These are phyloP conservation scores for Acanthamoeba royreba DNA, from an alignment of 208 protist genomes.

Conservation along the genomic window DNA sequence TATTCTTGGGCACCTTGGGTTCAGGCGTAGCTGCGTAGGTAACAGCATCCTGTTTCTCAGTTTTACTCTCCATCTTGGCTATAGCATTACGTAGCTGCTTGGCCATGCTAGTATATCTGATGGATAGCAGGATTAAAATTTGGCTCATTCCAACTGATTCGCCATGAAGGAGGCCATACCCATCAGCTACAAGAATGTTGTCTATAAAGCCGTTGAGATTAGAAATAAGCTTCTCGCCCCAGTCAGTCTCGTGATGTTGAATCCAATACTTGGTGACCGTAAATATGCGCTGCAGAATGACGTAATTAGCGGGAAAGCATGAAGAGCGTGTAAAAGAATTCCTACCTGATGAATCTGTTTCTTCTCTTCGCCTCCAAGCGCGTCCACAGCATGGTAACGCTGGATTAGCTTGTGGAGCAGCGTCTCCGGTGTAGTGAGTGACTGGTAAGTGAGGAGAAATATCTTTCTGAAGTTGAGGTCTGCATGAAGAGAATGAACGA, in stretches of 20 bases:
- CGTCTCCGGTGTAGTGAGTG: conserved; percentile 67
- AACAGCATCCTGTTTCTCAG: not conserved
- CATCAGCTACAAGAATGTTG: not conserved
- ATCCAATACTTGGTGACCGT: not conserved
- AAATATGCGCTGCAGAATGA: no score
- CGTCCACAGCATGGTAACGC: conserved; percentile 17
- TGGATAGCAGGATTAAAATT: not conserved
- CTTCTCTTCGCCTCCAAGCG: not conserved
- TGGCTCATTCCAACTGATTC: no score
- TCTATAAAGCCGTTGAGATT: not conserved
- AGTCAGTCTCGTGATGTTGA: not conserved
- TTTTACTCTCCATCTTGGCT: not conserved
- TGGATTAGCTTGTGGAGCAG: conserved; percentile 68
- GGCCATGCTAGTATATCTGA: not conserved
- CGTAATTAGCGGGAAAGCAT: not conserved
- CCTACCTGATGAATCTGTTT: not conserved
- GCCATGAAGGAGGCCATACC: no score
- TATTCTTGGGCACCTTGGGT: conserved; percentile 62
- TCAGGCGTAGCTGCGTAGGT: no score
- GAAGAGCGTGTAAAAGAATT: no score
- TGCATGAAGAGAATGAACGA: no score
- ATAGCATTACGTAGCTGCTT: not conserved
- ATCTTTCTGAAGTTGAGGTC: conserved; percentile 62
- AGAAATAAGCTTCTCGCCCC: not conserved
- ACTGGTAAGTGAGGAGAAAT: conserved; percentile 71